These are phyloP conservation scores for Nemania bipapillata DNA, from an alignment of 2,329 filamentous ascomycete species.

Conservation along the genomic window DNA sequence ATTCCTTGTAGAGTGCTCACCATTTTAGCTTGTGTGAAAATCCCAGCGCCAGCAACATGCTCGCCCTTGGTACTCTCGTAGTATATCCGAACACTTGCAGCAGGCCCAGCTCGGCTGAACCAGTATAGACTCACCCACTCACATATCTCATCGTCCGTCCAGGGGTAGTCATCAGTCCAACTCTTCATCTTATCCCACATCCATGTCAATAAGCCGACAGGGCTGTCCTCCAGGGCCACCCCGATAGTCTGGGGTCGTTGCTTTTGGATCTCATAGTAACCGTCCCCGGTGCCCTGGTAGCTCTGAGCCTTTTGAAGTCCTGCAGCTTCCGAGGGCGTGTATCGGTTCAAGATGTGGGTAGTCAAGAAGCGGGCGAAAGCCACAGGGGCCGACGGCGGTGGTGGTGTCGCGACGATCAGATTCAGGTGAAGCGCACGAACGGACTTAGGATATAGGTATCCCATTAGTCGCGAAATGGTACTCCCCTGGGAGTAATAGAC, in stretches of 20 bases:
- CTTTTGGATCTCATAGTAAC: no score
- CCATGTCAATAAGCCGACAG: conserved; percentile 77
- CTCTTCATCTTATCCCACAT: conserved; percentile 82
- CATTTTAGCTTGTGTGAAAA: no score
- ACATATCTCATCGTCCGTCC: conserved; percentile 79
- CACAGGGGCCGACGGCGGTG: not conserved
- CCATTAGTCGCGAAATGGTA: not conserved
- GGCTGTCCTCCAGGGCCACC: conserved; percentile 74
- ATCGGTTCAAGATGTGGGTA: not conserved
- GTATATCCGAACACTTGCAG: conserved; percentile 74
- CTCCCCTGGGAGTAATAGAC: not conserved
- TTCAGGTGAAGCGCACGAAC: not conserved
- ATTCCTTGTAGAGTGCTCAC: no score
- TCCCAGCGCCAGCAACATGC: no score
- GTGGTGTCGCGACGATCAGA: not conserved
- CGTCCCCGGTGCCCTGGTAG: conserved; percentile 71
- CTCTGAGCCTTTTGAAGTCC: not conserved
- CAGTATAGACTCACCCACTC: conserved; percentile 79
- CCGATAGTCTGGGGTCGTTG: conserved; percentile 78
- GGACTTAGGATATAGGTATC: not conserved
- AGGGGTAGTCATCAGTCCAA: conserved; percentile 77
- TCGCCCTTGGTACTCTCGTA: no score
- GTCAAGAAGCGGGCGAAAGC: not conserved
- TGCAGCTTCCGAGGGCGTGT: not conserved
- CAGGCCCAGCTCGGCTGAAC: conserved; percentile 73